Evolutionary conservation across 2,329 filamentous ascomycete genomes (phyloP).

Genomic region (Fusarium aywerte): DNA sequence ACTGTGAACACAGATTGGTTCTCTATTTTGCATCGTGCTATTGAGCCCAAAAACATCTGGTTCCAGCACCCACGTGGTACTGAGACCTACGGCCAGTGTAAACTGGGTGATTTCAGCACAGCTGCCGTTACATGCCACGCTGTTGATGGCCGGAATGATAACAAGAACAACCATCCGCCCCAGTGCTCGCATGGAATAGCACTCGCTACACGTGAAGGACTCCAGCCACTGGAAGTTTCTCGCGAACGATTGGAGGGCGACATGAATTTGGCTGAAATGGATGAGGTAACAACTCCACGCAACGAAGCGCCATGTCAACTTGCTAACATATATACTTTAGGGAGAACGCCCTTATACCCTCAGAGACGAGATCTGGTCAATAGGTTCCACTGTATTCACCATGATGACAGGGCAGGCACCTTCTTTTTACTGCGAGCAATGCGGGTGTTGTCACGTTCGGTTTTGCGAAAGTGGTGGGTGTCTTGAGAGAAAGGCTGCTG

Average conservation of each 20-base stretch:
- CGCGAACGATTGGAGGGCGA: neutral
- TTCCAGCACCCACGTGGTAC: conserved; percentile 59
- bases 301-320: neutral
- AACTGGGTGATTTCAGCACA: conserved; percentile 61
- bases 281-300: conserved; percentile 10
- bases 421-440: conserved; percentile 30
- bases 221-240: conserved; percentile 15
- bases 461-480: conserved; percentile 47
- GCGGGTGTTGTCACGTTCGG: conserved; percentile 45
- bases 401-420: conserved; percentile 54
- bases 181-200: conserved; percentile 8
- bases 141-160: neutral
- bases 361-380: conserved; percentile 52
- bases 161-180: neutral
- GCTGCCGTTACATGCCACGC: conserved; percentile 55
- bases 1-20: conserved; percentile 58
- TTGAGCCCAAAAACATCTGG: conserved; percentile 61
- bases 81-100: conserved; percentile 65
- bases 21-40: conserved; percentile 61
- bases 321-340: conserved; percentile 31
- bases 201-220: conserved; percentile 29
- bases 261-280: conserved; percentile 16
- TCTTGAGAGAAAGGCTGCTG: conserved; percentile 35
- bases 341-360: conserved; percentile 50
- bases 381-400: conserved; percentile 53